phyloP scores from a whole-genome alignment of 2,329 filamentous ascomycete species.

The Colletotrichum kahawae region DNA sequence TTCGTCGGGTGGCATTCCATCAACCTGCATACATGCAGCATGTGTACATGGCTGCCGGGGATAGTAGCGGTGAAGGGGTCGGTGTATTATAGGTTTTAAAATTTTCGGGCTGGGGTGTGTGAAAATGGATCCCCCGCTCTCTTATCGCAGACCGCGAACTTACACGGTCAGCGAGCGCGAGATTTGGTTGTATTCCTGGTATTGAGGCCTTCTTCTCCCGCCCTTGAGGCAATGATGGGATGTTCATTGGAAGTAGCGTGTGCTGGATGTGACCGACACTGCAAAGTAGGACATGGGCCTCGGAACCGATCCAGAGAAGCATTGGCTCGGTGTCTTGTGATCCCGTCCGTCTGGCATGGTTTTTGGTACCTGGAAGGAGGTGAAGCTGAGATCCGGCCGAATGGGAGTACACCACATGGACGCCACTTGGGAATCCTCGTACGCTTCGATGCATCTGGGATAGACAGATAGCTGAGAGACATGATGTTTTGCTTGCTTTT shows the following conservation, averaged over 20 bases:
- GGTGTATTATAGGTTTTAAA: constrained; percentile 5
- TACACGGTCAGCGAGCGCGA: neutral
- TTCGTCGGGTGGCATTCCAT: neutral
- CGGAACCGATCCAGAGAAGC: neutral
- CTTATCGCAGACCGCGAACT: neutral
- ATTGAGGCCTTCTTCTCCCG: neutral
- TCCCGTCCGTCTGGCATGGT: neutral
- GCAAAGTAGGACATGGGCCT: neutral
- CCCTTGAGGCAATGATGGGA: neutral
- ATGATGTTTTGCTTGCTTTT: neutral
- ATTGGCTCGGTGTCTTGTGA: constrained; percentile 4
- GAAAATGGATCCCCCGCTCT: neutral
- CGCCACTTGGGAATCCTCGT: neutral
- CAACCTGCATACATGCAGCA: neutral
- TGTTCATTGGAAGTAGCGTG: neutral
- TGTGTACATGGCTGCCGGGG: neutral
- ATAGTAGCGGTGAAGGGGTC: constrained; percentile 20
- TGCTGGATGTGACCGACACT: neutral
- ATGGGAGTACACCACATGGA: constrained; percentile 21
- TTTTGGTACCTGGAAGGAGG: neutral
- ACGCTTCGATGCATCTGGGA: neutral
- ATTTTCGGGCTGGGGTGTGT: neutral
- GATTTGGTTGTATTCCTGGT: neutral
- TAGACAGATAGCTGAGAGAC: neutral
- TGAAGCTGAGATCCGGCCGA: constrained; percentile 16